A percentile compares a stretch with the other conserved stretches of the same genome.
Conservation (phyloP, 129 eudicot species). For the Pittosporum tobira region DNA sequence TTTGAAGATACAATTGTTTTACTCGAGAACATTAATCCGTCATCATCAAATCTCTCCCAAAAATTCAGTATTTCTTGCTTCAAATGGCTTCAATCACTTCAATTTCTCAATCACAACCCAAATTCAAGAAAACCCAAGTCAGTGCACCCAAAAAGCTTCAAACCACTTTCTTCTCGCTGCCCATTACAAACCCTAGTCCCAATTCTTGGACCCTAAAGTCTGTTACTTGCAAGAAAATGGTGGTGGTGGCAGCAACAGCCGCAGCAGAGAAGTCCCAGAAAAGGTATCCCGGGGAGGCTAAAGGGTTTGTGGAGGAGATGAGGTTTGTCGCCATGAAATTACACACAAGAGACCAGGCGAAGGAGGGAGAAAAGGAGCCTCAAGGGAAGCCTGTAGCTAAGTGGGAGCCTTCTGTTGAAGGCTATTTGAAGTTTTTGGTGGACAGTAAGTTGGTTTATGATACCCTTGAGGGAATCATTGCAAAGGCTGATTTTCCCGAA, state of each 20-base stretch:
- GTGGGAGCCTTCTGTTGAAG: conserved; percentile 82
- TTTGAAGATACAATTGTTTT: conserved; percentile 11
- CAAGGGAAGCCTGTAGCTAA: conserved; percentile 60
- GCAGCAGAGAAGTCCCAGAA: conserved; percentile 45
- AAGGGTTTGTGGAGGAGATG: conserved; percentile 98
- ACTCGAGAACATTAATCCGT: conserved; percentile 8
- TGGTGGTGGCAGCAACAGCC: conserved; percentile 23
- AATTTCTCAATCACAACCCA: conserved; percentile 32
- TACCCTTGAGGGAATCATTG: conserved; percentile 73
- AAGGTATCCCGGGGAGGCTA: conserved; percentile 54
- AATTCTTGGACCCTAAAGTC: conserved; percentile 3
- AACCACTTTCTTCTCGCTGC: conserved; percentile 16
- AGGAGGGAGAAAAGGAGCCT: conserved; percentile 79
- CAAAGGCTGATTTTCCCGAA: conserved; percentile 57
- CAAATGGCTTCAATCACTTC: conserved; percentile 39
- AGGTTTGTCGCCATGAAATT: conserved; percentile 89
- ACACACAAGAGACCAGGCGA: conserved; percentile 80
- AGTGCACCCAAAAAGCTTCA: conserved; percentile 15
- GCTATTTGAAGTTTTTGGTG: conserved; percentile 87
- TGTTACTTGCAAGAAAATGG: conserved; percentile 11
- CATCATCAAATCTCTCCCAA: conserved; percentile 10
- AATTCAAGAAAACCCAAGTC: conserved; percentile 27
- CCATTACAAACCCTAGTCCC: conserved; percentile 23
- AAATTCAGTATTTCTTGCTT: neutral
- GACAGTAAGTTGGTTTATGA: conserved; percentile 87